Percentiles rank a stretch among this genome's conserved stretches.
Evolutionary conservation across 768 basidiomycete species (phyloP).

Genomic region (Suillus discolor): DNA sequence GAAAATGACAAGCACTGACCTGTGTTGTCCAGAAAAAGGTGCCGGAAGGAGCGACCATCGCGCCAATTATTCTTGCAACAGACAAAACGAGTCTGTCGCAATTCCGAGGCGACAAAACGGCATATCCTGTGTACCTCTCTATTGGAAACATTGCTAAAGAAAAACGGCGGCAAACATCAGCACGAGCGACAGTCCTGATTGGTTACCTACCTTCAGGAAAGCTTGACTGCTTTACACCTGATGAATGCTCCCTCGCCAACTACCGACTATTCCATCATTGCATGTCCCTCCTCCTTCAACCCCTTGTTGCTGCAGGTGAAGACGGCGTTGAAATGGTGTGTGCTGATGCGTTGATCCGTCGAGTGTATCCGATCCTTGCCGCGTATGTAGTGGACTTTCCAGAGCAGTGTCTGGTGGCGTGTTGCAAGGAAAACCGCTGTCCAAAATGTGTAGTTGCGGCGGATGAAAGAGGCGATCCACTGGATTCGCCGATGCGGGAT

Average conservation of each 20-base stretch:
- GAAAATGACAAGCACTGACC: no score
- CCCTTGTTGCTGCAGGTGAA: conserved; percentile 6
- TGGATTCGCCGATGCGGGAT: not conserved
- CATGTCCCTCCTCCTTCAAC: conserved; percentile 19
- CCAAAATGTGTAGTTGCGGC: conserved; percentile 7
- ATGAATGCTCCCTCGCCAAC: conserved; percentile 9
- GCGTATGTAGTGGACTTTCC: conserved; percentile 29
- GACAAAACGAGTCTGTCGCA: conserved; percentile 48
- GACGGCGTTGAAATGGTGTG: conserved; percentile 11
- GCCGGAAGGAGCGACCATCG: no score
- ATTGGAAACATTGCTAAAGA: conserved; percentile 27
- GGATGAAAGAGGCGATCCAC: conserved; percentile 9
- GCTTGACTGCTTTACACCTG: conserved; percentile 9
- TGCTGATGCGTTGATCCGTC: conserved; percentile 14
- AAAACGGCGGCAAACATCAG: conserved; percentile 11
- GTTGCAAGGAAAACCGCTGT: conserved; percentile 16
- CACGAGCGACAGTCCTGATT: conserved; percentile 13
- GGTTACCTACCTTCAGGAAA: conserved; percentile 13
- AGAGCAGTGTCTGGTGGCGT: conserved; percentile 19
- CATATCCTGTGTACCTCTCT: conserved; percentile 28
- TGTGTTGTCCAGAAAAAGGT: no score
- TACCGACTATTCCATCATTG: conserved; percentile 27
- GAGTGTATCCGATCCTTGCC: conserved; percentile 24
- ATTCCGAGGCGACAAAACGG: conserved; percentile 35
- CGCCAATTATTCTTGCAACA: no score